These are phyloP conservation scores for Alnus glutinosa DNA, from an alignment of 306 rosid species.

Conservation along the genomic window DNA sequence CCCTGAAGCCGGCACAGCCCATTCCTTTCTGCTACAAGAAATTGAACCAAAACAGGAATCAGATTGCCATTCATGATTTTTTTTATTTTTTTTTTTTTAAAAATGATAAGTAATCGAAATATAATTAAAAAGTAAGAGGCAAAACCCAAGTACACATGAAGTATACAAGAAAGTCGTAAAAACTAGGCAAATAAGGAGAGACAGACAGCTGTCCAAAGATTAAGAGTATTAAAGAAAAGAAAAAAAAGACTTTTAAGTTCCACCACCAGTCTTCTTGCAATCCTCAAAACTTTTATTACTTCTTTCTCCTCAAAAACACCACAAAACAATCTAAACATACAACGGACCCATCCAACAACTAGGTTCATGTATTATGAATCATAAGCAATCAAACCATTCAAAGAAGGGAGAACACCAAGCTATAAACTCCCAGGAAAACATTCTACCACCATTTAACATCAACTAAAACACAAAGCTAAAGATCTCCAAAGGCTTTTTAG, in stretches of 20 bases:
- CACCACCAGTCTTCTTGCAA: too few relatives aligned
- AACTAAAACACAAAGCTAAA: not conserved
- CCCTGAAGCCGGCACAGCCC: constrained; percentile 53
- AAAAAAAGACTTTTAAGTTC: too few relatives aligned
- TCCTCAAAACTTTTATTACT: too few relatives aligned
- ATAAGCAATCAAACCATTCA: not conserved
- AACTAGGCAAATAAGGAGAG: too few relatives aligned
- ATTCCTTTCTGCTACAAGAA: constrained; percentile 63
- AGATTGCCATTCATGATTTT: not conserved
- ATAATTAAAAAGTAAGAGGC: too few relatives aligned
- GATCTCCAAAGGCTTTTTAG: not conserved
- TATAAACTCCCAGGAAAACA: not conserved
- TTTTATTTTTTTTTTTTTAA: too few relatives aligned
- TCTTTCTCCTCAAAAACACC: too few relatives aligned
- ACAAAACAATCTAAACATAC: not conserved
- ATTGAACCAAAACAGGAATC: not conserved
- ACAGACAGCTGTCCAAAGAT: too few relatives aligned
- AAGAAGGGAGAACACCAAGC: not conserved
- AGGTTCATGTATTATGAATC: not conserved
- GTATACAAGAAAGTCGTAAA: too few relatives aligned
- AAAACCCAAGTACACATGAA: too few relatives aligned
- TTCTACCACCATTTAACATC: not conserved
- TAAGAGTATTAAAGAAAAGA: too few relatives aligned
- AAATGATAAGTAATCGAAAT: too few relatives aligned
- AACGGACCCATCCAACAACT: not conserved